Base-by-base conservation (phyloP, 2,329 filamentous ascomycete genomes). In the Aciculosporium take region DNA sequence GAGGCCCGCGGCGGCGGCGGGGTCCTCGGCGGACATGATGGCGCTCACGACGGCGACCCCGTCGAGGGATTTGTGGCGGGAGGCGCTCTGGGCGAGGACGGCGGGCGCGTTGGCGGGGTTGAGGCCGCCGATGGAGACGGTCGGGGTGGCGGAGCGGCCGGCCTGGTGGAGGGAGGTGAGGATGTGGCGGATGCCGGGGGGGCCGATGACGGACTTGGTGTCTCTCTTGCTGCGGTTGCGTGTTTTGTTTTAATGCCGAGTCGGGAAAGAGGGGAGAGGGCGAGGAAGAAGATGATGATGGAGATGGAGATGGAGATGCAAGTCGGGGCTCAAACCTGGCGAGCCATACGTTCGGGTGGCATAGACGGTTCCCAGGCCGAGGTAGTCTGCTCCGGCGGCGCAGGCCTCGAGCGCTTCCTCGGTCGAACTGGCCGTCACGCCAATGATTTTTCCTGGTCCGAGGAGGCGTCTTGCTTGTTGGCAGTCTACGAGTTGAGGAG, bases 41-140 rank as follows among this genome's bases (percentile, higher is more conserved):
- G 87, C 89, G 59, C 85, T 93, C 36, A 95, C 88, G 33, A 96
- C 73, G 1, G 89, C 89, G 33, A 94, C 74, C 23, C 89, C 89
- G 52, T 89, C 77, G 8, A 95, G 69, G 2, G 62, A 56, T 55
- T 83, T 86, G 3, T 57, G 53, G 0, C 65, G 55, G 0, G 68
- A 53, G 12, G 54, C 53, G 36, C 45, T 81, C 60, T 89, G 83
- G 56, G 80, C 80, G 13, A 89, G 59, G 5, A 95, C 78, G 20
- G 79, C 71, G 48, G 83, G 78, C 5, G 81, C 64, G 56, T 94
- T 96, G 45, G 69, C 68, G 15, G 73, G 69, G 58, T 91, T 89
- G 61, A 96, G 76, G 43, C 88, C 88, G 44, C 89, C 89, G 52
- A 96, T 96, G 56, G 83, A 85, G 36, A 95, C 88, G 5, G 83